Conservation (phyloP, 306 rosid genomes). For the Lotus japonicus region DNA sequence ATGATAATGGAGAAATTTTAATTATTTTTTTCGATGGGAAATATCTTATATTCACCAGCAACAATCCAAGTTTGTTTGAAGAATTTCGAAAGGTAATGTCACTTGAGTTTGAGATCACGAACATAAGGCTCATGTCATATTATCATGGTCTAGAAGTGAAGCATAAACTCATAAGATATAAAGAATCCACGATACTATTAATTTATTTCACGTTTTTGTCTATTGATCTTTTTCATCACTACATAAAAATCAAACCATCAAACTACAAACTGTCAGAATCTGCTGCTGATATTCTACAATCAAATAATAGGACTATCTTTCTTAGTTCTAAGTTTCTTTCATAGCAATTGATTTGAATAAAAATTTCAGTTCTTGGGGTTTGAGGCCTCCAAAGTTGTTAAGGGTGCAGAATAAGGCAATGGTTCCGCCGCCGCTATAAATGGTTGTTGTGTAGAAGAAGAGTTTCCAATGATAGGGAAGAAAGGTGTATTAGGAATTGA, state of each 20-base stretch:
- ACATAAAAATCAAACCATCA: neutral
- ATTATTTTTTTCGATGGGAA: too few relatives aligned
- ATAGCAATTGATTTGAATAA: neutral
- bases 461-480: constrained; percentile 20
- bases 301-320: neutral
- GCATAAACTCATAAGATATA: too few relatives aligned
- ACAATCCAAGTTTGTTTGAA: too few relatives aligned
- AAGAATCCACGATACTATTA: too few relatives aligned
- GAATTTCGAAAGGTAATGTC: too few relatives aligned
- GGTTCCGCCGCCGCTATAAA: neutral
- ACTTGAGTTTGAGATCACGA: too few relatives aligned
- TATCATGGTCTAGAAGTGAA: too few relatives aligned
- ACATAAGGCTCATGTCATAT: too few relatives aligned
- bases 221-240: neutral
- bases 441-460: constrained; percentile 19
- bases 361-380: neutral
- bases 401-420: neutral
- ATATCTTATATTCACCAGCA: too few relatives aligned
- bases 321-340: neutral
- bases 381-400: neutral
- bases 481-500: constrained; percentile 25
- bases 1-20: too few relatives aligned
- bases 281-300: neutral
- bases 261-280: neutral
- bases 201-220: too few relatives aligned